Base-by-base conservation (phyloP, 345 rosid species). In the Citrus trifoliata region DNA sequence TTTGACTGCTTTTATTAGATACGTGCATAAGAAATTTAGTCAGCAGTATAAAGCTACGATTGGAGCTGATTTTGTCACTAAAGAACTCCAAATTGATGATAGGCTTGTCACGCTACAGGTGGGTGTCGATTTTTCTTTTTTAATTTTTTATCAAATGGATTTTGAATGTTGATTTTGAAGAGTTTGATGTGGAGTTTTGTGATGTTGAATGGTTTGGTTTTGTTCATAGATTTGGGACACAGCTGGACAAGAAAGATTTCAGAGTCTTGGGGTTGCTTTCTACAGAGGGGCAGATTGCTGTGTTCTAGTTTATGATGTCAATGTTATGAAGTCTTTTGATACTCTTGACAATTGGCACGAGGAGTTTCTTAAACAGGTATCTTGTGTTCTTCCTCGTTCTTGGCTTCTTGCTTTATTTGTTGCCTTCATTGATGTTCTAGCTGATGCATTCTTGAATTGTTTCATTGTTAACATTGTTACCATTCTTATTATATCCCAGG, bases 61-160 rank as follows among this genome's bases (percentile, higher is more conserved):
- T 80, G 99, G 99, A 81, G 99, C 99, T 28, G 99, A 95, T 88
- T 95, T 95, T 40, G 97, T 95, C n/a, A 95, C 99, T 18, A 95
- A 95, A 83, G 99, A 95, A 77, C 92, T 95, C 78, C 99, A 85
- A 76, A 92, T 95, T 82, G 99, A 92, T 25, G 99, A 95, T 73
- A 87, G 88, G 88, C 98, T 92, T 73, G 98, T 91, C 84, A 95
- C 99, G 61, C 82, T 93, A 53, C 99, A 95, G 87, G 99, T 95
- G 80, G 73, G 80, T 76, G 73, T 66, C 7, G 4, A 19, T 77
- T 76, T 60, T 32, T 7, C 4, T 40, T 2, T 42, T 42, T 42
- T 35, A 0, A 56, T 72, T 77, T 46, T 46, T 46, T 3, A 70
- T 72, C 72, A 25, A 38, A 30, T 84, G 28, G 25, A 32, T 28